Evolutionary conservation across 805 yeast species (phyloP), one percentile per base, ranked within the genome.

Genomic region (Yamadazyma kitorensis): DNA sequence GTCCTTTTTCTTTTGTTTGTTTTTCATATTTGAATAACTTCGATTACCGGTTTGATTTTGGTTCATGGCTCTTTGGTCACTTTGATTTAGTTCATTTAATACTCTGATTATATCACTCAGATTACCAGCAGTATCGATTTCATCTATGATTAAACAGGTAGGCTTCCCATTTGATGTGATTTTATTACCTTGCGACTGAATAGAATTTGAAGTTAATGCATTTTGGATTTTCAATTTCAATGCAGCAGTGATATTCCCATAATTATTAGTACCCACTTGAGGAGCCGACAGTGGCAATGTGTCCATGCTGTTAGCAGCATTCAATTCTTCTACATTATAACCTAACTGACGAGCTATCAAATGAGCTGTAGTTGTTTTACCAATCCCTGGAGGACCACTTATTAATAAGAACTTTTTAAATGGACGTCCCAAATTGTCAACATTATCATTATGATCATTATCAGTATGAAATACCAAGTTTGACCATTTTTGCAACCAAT

Each of bases 381-480:
- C 98, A 12, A 83, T 70, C 2, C 98, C 98, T 0, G 96, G 88
- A 0, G 96, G 93, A 0, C 98, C 98, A 53, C 82, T 87, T 8
- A 93, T 72, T 25, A 93, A 61, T 14, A 93, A 53, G 0, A 93
- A 69, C 43, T 77, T 82, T 33, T 72, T 71, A 11, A 56, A 61
- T 5, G 70, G 70, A 10, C 71, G 40, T 5, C 68, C 70, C 29
- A 57, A 45, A 4, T 38, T 24, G 43, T 66, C 71, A 1, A 43
- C 47, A 11, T 29, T 31, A 20, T 33, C 37, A 14, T 31, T 30
- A n/a, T 32, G 32, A 14, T 13, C 27, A 6, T 28, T 8, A n/a
- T 37, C 47, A n/a, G 50, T 58, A 4, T 57, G 51, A 35, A 55
- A 61, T n/a, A 60, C 64, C 5, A 54, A 45, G 0, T 52, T 15